Percentiles rank a stretch among this genome's conserved stretches.
Evolutionary conservation across 2,329 filamentous ascomycete species (phyloP).

Genomic region (Calonectria leucothoes): DNA sequence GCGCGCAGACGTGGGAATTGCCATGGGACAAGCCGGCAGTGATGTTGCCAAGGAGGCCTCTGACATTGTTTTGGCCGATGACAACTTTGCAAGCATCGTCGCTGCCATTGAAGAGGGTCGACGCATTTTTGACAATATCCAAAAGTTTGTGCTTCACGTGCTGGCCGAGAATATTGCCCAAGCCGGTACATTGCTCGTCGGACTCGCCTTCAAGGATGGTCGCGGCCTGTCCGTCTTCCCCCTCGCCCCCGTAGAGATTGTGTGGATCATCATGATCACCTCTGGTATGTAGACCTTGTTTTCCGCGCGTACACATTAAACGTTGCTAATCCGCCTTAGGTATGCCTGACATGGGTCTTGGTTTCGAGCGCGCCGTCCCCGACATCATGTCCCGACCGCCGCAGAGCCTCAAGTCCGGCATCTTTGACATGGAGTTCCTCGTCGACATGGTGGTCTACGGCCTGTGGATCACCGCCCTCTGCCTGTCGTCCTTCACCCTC

Average conservation of each 20-base stretch:
- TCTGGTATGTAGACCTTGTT: slow-evolving; percentile 63
- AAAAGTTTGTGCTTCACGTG: slow-evolving; percentile 77
- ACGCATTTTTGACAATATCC: slow-evolving; percentile 79
- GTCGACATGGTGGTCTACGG: slow-evolving; percentile 76
- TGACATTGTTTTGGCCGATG: slow-evolving; percentile 76
- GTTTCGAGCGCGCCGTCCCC: slow-evolving; percentile 75
- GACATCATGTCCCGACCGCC: slow-evolving; percentile 79
- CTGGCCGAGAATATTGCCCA: slow-evolving; percentile 78
- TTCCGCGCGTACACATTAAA: neutral
- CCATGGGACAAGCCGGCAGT: slow-evolving; percentile 76
- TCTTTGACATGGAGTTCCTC: slow-evolving; percentile 74
- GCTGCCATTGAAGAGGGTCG: slow-evolving; percentile 78
- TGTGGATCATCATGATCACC: slow-evolving; percentile 86
- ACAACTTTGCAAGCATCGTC: slow-evolving; percentile 79
- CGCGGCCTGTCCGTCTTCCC: slow-evolving; percentile 76
- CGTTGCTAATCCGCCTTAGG: slow-evolving; percentile 34
- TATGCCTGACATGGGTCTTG: slow-evolving; percentile 80
- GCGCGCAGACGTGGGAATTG: slow-evolving; percentile 78
- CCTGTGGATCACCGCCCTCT: slow-evolving; percentile 73
- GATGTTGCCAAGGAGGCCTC: slow-evolving; percentile 79
- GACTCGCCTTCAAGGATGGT: slow-evolving; percentile 76
- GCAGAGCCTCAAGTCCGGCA: slow-evolving; percentile 66
- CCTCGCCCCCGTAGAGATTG: slow-evolving; percentile 76
- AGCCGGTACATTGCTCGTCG: slow-evolving; percentile 75
- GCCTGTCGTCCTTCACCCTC: slow-evolving; percentile 62